Conservation (phyloP, 2,329 filamentous ascomycete species). For the Leptographium radiaticola region DNA sequence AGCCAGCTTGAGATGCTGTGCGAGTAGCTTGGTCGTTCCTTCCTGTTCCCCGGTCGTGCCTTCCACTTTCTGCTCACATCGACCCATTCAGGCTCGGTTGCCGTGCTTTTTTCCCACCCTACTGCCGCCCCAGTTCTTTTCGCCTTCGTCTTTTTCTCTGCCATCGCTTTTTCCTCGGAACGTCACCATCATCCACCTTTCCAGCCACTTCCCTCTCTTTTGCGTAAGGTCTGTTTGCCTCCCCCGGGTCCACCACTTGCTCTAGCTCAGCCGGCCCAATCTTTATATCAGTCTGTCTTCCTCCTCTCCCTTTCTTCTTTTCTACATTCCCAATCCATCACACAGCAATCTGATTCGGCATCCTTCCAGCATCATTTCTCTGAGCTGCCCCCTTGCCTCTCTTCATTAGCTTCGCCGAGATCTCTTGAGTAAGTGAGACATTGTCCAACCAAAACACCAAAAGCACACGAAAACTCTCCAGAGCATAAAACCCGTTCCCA, state of each 20-base stretch:
- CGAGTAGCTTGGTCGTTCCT: neutral
- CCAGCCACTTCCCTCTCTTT: slow-evolving; percentile 2
- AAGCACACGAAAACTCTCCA: neutral
- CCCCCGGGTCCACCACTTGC: neutral
- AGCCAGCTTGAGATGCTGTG: neutral
- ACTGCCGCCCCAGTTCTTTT: neutral
- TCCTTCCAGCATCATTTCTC: neutral
- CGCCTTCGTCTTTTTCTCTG: neutral
- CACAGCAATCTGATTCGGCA: neutral
- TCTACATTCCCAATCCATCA: neutral
- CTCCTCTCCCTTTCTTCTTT: neutral
- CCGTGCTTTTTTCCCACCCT: neutral
- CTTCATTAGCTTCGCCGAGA: neutral
- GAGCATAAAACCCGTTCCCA: neutral
- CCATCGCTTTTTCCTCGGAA: neutral
- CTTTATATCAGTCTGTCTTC: neutral
- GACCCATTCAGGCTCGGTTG: neutral
- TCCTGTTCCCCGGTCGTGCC: neutral
- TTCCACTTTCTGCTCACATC: neutral
- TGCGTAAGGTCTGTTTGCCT: slow-evolving; percentile 7
- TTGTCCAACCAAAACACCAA: neutral
- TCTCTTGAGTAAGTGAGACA: neutral
- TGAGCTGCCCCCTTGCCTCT: neutral
- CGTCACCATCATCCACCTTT: neutral
- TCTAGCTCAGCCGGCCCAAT: neutral